Percentiles rank a stretch among this genome's conserved stretches.
These are phyloP conservation scores for Aspergillus hancockii DNA, from an alignment of 495 filamentous ascomycete genomes.

Conservation along the genomic window DNA sequence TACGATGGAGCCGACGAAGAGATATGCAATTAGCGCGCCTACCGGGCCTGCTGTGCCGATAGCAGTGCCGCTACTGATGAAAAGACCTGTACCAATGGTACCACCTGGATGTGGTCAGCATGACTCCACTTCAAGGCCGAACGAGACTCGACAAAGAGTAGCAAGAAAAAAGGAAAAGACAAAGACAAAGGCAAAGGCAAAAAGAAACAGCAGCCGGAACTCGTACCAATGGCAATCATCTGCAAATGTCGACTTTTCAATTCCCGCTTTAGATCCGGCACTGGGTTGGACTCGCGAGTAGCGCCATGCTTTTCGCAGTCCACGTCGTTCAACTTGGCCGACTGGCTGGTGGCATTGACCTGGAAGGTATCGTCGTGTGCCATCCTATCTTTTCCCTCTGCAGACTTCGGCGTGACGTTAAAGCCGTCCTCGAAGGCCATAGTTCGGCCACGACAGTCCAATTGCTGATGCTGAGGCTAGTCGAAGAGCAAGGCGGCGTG, in stretches of 20 bases:
- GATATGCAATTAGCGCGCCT: constrained; percentile 69
- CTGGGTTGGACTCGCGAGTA: constrained; percentile 37
- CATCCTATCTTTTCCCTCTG: constrained; percentile 35
- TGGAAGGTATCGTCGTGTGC: constrained; percentile 31
- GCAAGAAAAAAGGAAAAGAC: constrained; percentile 38
- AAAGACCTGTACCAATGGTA: constrained; percentile 78
- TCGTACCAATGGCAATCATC: constrained; percentile 70
- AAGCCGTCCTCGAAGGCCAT: constrained; percentile 31
- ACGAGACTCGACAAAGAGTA: constrained; percentile 39
- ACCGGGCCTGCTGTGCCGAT: constrained; percentile 67
- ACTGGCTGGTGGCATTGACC: constrained; percentile 20
- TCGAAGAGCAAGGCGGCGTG: constrained; percentile 6
- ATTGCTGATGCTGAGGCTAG: constrained; percentile 6
- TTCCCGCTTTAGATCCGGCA: constrained; percentile 56
- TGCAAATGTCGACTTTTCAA: constrained; percentile 69
- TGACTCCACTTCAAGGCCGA: constrained; percentile 29
- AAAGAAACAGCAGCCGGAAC: too few relatives aligned
- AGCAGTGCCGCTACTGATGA: constrained; percentile 72
- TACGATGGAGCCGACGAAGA: constrained; percentile 61
- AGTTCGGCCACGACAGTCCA: constrained; percentile 16
- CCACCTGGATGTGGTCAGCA: constrained; percentile 59
- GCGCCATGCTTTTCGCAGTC: constrained; percentile 49
- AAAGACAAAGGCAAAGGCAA: background rate
- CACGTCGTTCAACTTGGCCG: constrained; percentile 28
- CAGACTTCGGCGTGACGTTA: constrained; percentile 17